Evolutionary conservation across 2,329 filamentous ascomycete species (phyloP), one percentile per base, ranked within the genome.

Genomic region (Fusarium pseudograminearum): DNA sequence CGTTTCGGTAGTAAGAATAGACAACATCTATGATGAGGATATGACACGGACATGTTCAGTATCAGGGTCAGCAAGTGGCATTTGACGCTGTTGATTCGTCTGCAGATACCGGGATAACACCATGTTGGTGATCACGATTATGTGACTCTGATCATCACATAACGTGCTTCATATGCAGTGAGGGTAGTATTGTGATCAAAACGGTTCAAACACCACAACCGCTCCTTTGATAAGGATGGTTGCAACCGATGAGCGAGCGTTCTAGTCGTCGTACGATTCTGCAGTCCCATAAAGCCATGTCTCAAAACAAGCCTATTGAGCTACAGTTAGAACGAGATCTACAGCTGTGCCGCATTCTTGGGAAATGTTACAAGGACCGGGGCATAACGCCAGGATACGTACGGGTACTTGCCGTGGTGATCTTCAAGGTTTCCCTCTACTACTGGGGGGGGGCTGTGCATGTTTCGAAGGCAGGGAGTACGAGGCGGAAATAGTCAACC

Each of bases 191-290:
- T 48, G 42, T 63, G 50, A 48, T 64, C 31, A 45, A 36, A 45
- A 52, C 40, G 34, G 50, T 51, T 63, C 57, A 55, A 50, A 42
- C 34, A 54, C 31, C 30, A 53, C 52, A 41, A 14, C 28, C 31
- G 60, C 57, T 46, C 33, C 55, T 46, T 22, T 60, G 67, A 57
- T 52, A 65, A 62, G 51, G 47, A 42, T 44, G 54, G 24, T 22
- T 47, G 26, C 41, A 57, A 31, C 18, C 34, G 51, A 57, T 50
- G 51, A 40, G 33, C 33, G 61, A 40, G 33, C 36, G 61, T 40
- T n/a, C n/a, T 46, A 20, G 44, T 14, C 16, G 34, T 71, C 69
- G 69, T 71, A 71, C 65, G 69, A 72, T 67, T 67, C 57, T 72
- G 47, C 47, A 70, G 40, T 60, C 22, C 26, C 15, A 58, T 42